Base-by-base conservation (phyloP, 257 asterid species). In the Solanum raphanifolium region DNA sequence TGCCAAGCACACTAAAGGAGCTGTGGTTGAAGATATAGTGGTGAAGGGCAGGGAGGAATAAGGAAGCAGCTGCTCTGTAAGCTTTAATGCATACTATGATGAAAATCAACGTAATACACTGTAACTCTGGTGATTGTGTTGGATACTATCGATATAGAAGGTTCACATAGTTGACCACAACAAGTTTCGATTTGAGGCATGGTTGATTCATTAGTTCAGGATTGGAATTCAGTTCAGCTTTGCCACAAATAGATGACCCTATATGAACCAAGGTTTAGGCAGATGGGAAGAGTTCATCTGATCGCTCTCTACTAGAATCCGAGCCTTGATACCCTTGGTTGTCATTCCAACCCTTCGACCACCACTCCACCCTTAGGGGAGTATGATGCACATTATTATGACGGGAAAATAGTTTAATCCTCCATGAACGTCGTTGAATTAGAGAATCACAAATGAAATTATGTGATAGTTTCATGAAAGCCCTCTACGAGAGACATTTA, bases 51-150 rank as follows among this genome's bases (percentile, higher is more conserved):
- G 60, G 9, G 60, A 48, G 60, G 60, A 48, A 48, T 15, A 48
- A 48, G 8, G 60, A 48, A 48, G 60, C 23, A 48, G 9, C 21
- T 5, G 60, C 60, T 48, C 60, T 48, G 60, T 48, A 48, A 48
- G 60, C 8, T 48, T 48, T 48, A 48, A 48, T 48, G 0, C 1
- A 48, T 48, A 16, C 23, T 16, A 48, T 48, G 21, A 48, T 48
- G 60, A 48, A 48, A 48, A 48, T 48, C 60, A 48, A 48, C 60
- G 0, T 0, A 48, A 48, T 15, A 48, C 0, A 15, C 0, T 48
- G 60, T 0, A 16, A 48, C 60, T 48, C 23, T 0, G 23, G 0
- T 48, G 21, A 48, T 16, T 46, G 13, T 18, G 0, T 46, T 46
- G 55, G 55, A 46, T 46, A 46, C 18, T 48, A 48, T 16, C 0